A percentile compares a stretch with the other conserved stretches of the same genome.
Evolutionary conservation across 495 filamentous ascomycete species (phyloP).

Genomic region (Amniculicola lignicola): DNA sequence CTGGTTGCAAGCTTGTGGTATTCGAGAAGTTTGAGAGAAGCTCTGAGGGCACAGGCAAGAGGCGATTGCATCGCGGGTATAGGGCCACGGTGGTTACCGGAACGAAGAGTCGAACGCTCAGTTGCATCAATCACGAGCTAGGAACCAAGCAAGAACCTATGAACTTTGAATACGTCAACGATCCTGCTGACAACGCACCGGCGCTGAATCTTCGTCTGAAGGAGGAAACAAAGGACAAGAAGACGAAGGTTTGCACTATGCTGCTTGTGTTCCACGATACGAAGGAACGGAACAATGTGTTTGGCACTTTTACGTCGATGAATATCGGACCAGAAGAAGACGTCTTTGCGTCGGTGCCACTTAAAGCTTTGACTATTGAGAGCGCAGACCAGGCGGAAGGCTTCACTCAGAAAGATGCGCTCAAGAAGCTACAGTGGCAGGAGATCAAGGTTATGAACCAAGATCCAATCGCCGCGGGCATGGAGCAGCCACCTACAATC

Average conservation of each 20-base stretch:
- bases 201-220: constrained; percentile 67
- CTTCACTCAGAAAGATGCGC: constrained; percentile 41
- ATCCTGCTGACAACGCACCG: constrained; percentile 53
- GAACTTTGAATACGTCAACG: constrained; percentile 68
- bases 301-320: constrained; percentile 67
- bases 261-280: constrained; percentile 69
- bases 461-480: constrained; percentile 40
- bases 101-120: constrained; percentile 69
- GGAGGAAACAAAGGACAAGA: constrained; percentile 47
- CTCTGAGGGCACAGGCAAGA: constrained; percentile 62
- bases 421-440: constrained; percentile 47
- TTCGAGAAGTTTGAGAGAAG: constrained; percentile 66
- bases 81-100: constrained; percentile 71
- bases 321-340: constrained; percentile 56
- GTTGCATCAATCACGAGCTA: constrained; percentile 64
- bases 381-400: constrained; percentile 51
- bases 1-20: constrained; percentile 63
- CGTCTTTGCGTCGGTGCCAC: constrained; percentile 58
- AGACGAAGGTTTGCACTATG: constrained; percentile 58
- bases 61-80: constrained; percentile 70
- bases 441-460: constrained; percentile 46
- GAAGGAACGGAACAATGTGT: constrained; percentile 61
- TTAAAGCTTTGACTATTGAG: constrained; percentile 62
- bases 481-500: constrained; percentile 53
- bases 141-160: constrained; percentile 56